Conservation (phyloP, 1,139 yeast species). For the Yamadazyma spencermartinsiae region DNA sequence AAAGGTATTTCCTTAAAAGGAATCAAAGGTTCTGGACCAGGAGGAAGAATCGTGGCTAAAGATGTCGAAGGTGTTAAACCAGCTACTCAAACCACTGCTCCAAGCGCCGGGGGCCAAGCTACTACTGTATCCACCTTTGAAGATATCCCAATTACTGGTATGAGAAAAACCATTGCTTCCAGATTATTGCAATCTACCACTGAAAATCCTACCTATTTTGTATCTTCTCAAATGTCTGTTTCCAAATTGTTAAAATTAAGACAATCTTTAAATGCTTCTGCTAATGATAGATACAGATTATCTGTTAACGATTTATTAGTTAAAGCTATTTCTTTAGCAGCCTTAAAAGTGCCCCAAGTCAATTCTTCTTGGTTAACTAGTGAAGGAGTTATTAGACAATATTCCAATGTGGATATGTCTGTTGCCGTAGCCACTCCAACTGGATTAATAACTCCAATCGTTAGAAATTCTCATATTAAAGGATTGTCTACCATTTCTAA, state of each 20-base stretch:
- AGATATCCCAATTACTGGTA: constrained; percentile 83
- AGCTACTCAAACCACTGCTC: constrained; percentile 45
- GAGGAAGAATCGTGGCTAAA: constrained; percentile 87
- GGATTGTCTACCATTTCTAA: constrained; percentile 81
- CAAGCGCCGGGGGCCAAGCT: constrained; percentile 44
- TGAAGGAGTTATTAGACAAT: constrained; percentile 90
- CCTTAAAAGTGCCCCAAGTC: constrained; percentile 87
- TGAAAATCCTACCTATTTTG: constrained; percentile 88
- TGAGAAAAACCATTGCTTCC: constrained; percentile 93
- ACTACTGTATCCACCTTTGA: constrained; percentile 60
- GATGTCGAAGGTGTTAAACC: constrained; percentile 76
- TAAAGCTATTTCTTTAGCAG: constrained; percentile 92
- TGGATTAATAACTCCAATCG: constrained; percentile 95
- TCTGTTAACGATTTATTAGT: constrained; percentile 93
- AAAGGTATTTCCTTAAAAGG: constrained; percentile 85
- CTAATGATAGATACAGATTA: constrained; percentile 85
- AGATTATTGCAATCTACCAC: constrained; percentile 86
- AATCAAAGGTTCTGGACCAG: constrained; percentile 91
- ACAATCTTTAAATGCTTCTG: constrained; percentile 80
- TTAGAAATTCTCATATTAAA: constrained; percentile 80
- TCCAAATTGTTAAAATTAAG: constrained; percentile 90
- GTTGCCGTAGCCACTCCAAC: constrained; percentile 99
- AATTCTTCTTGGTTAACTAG: constrained; percentile 92
- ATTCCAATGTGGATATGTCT: constrained; percentile 88
- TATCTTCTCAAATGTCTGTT: constrained; percentile 83